Base-by-base conservation (phyloP, 139 green algal species). In the Spirogloea muscicola region DNA sequence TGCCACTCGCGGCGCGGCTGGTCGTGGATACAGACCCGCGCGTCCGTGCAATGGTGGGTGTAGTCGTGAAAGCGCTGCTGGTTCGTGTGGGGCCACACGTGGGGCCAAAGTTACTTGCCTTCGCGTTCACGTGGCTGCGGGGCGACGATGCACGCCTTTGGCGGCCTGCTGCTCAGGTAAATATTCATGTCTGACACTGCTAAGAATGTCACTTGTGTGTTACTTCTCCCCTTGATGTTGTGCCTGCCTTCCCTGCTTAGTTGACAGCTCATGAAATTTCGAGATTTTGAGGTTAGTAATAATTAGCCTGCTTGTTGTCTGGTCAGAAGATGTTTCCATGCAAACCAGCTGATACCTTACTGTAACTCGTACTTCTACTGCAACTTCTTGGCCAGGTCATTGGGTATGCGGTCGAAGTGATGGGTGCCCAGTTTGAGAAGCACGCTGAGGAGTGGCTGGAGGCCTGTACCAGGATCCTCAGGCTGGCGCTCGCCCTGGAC, bases 1-100 rank as follows among this genome's bases (percentile, higher is more conserved):
- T 97, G 68, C 89, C 91, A 2, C 82, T 97, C 25, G 88, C 95
- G 3, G 76, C 86, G 3, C 85, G 90, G 10, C 80, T 96, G 3
- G 91, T 91, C 13, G 90, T 86, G 39, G 92, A 97, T 49, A 42
- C 80, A 3, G 83, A 82, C 29, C 65, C 83, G 65, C 77, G 80
- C 40, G 87, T 81, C 58, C 79, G 89, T 6, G 46, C 71, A 36
- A 71, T 76, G 18, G 84, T 86, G 13, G 89, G 76, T 1, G 81
- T 76, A 0, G 75, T 80, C 5, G 36, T 93, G 34, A 62, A 63
- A 36, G 40, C 74, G 18, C 86, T 96, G 62, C 77, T 95, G 67
- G 48, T 58, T 38, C 71, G 82, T 2, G 51, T 75, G 16, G 37
- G 16, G 6, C 7, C 34, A 29, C 6, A 4, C 29, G 10, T 5